These are phyloP conservation scores for Termitomyces heimii DNA, from an alignment of 768 basidiomycete species.

Conservation along the genomic window DNA sequence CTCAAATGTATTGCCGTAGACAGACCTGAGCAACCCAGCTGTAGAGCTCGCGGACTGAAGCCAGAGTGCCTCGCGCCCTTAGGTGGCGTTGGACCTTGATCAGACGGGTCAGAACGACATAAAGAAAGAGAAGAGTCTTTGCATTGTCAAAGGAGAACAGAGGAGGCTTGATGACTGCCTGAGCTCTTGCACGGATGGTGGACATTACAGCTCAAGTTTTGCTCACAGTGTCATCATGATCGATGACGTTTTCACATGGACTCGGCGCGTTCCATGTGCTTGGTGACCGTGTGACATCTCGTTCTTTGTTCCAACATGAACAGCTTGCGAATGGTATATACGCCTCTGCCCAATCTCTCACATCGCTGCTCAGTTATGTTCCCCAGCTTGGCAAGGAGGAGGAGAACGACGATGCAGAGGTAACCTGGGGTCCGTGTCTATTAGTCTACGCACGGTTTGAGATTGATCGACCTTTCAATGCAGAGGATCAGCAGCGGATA, in stretches of 20 bases:
- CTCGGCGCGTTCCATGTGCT: not conserved
- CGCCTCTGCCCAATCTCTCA: slow-evolving; percentile 5
- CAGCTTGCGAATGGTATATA: slow-evolving; percentile 53
- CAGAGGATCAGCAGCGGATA: slow-evolving; percentile 87
- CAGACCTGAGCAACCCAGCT: slow-evolving; percentile 46
- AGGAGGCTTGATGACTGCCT: slow-evolving; percentile 9
- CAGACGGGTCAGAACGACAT: slow-evolving; percentile 45
- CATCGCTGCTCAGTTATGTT: not conserved
- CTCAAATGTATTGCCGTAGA: not conserved
- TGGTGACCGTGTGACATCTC: slow-evolving; percentile 2
- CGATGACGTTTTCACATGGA: slow-evolving; percentile 12
- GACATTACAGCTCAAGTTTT: slow-evolving; percentile 4
- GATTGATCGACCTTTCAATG: not conserved
- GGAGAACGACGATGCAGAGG: slow-evolving; percentile 71
- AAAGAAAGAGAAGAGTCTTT: slow-evolving; percentile 54
- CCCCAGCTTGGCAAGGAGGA: slow-evolving; percentile 68
- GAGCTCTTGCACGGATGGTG: slow-evolving; percentile 10
- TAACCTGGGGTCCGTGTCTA: slow-evolving; percentile 67
- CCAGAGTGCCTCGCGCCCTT: slow-evolving; percentile 51
- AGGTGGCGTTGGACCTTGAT: slow-evolving; percentile 57
- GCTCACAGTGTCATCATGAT: not conserved
- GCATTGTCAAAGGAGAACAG: slow-evolving; percentile 35
- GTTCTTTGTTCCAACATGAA: slow-evolving; percentile 21
- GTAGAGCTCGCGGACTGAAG: slow-evolving; percentile 47
- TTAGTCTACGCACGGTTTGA: not conserved